phyloP scores from a whole-genome alignment of 306 rosid genomes.

The Carpinus viminea region DNA sequence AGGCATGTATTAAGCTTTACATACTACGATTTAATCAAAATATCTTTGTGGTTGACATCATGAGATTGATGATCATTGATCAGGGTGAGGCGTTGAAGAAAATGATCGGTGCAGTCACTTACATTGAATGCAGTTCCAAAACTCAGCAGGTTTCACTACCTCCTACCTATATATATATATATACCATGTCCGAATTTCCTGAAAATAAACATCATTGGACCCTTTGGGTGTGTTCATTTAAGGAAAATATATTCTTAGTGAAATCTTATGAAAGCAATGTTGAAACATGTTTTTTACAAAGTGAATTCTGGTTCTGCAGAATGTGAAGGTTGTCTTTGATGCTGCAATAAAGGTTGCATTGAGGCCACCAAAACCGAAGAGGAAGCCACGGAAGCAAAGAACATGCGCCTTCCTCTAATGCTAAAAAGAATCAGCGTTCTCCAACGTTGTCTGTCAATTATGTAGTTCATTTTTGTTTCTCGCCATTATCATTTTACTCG shows the following conservation, averaged over 20 bases:
- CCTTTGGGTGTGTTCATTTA: not conserved
- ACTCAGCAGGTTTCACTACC: constrained; percentile 33
- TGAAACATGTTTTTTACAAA: not conserved
- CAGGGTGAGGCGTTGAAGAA: constrained; percentile 46
- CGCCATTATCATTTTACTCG: no score
- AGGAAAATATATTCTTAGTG: not conserved
- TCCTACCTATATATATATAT: not conserved
- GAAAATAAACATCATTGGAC: not conserved
- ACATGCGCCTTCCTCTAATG: constrained; percentile 26
- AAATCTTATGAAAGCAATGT: no score
- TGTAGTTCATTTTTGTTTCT: not conserved
- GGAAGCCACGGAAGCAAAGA: constrained; percentile 32
- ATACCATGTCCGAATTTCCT: not conserved
- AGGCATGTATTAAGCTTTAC: constrained; percentile 36
- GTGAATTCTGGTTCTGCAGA: constrained; percentile 18
- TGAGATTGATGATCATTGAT: not conserved
- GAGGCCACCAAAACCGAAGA: constrained; percentile 33
- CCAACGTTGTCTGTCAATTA: not conserved
- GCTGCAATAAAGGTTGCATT: constrained; percentile 42
- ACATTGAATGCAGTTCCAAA: constrained; percentile 46
- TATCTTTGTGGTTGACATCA: not conserved
- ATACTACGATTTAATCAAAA: not conserved
- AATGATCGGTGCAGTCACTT: constrained; percentile 40
- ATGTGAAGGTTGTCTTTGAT: constrained; percentile 44
- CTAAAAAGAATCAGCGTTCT: not conserved